Evolutionary conservation across 176 grass and related monocot genomes (phyloP).

Genomic region (Triticum aestivum): DNA sequence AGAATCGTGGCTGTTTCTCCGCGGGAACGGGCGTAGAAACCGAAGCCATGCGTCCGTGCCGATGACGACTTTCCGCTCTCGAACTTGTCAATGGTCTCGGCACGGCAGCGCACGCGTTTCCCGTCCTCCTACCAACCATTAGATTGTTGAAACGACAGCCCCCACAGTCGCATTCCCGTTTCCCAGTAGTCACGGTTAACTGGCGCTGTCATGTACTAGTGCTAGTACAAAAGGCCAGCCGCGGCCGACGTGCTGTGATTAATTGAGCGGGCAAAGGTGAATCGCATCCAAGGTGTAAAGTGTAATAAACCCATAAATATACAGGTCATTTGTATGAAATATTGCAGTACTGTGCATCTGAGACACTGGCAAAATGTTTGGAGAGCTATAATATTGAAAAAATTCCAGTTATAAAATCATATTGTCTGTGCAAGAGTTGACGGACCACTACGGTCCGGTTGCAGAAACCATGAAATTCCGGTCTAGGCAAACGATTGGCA

Average conservation of each 20-base stretch:
- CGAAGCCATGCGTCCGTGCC: background rate
- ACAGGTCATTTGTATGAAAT: no score
- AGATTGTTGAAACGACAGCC: background rate
- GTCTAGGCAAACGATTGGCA: no score
- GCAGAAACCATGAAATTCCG: no score
- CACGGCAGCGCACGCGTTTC: slow-evolving; percentile 6
- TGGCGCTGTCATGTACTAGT: background rate
- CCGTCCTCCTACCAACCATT: background rate
- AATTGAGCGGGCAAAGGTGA: background rate
- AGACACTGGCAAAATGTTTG: no score
- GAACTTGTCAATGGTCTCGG: background rate
- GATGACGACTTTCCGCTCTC: background rate
- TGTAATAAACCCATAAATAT: no score
- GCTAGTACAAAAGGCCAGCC: background rate
- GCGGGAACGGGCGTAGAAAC: background rate
- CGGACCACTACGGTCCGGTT: no score
- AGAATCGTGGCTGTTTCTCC: background rate
- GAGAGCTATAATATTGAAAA: no score
- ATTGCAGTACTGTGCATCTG: no score
- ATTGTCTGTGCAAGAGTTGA: no score
- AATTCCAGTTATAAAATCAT: no score
- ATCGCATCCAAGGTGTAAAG: no score
- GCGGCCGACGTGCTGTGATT: background rate
- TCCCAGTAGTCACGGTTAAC: background rate
- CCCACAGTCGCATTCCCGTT: background rate